Evolutionary conservation across 2,329 filamentous ascomycete species (phyloP), one percentile per base, ranked within the genome.

Genomic region (Fusarium agapanthi): DNA sequence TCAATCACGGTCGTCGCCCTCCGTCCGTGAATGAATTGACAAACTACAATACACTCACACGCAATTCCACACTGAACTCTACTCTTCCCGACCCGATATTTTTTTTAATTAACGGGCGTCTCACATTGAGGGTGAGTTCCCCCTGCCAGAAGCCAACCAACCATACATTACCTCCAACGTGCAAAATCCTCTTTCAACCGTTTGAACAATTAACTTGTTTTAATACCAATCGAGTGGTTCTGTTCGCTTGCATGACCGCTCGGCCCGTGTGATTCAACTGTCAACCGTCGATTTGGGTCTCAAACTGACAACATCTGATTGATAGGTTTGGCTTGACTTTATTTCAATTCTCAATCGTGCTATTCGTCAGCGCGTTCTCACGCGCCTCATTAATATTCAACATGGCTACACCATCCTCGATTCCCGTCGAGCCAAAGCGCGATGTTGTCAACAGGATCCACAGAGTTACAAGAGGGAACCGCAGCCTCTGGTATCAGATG

Each of bases 401-500:
- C 47, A 82, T 82, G 79, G 79, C 81, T 57, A 82, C 80, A 35
- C 73, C 80, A 43, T 73, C 80, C 28, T 57, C 67, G 50, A 78
- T 80, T 38, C 77, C 78, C 50, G 63, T 73, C 22, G 78, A 80
- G 56, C 65, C 72, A 50, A 60, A 75, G 64, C 80, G 78, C 71
- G 80, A 86, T 56, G 76, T 80, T 53, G 74, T 81, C 68, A 87
- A 92, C 56, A 85, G 88, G 60, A 80, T 83, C 58, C 81, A 83
- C 55, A 81, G 83, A 53, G 73, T 79, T 59, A 97, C 94, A 45
- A 90, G 90, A 76, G 91, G 92, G 76, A 93, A 93, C 70, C 90
- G 93, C 75, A 90, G 87, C 71, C 88, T 98, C 75, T 94, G 90
- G 79, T 98, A 98, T 82, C 87, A 89, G 73, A 86, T 98, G 81